phyloP scores from a whole-genome alignment of 2,329 filamentous ascomycete species.

The Zymoseptoria pseudotritici region DNA sequence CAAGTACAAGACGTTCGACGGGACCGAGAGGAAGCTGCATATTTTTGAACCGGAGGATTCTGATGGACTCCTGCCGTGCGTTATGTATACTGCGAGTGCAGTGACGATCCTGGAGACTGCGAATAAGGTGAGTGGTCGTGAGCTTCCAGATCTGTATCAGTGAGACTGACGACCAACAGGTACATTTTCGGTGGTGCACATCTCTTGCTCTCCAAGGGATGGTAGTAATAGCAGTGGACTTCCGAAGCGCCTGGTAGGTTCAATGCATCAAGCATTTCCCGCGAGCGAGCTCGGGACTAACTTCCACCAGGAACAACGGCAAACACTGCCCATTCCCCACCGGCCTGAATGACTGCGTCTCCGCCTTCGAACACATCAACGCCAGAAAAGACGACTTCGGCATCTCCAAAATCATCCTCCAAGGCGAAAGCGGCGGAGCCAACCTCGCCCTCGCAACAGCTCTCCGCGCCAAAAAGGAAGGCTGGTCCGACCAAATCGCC shows the following conservation, averaged over 20 bases:
- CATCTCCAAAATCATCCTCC: slow-evolving; percentile 23
- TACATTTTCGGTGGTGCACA: slow-evolving; percentile 22
- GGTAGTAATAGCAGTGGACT: slow-evolving; percentile 25
- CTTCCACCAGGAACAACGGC: slow-evolving; percentile 2
- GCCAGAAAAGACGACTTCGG: slow-evolving; percentile 17
- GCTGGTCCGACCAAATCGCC: slow-evolving; percentile 20
- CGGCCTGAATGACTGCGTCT: slow-evolving; percentile 26
- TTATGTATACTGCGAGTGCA: slow-evolving; percentile 26
- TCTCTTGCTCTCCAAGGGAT: slow-evolving; percentile 21
- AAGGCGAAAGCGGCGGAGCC: slow-evolving; percentile 28
- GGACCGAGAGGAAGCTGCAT: slow-evolving; percentile 17
- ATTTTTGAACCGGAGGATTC: slow-evolving; percentile 12
- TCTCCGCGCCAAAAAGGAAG: slow-evolving; percentile 24
- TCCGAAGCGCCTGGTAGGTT: slow-evolving; percentile 25
- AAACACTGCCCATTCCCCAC: slow-evolving; percentile 23
- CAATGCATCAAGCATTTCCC: neutral
- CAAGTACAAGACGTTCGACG: slow-evolving; percentile 17
- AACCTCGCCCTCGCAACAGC: slow-evolving; percentile 25
- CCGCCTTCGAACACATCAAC: slow-evolving; percentile 20
- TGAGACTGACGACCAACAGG: slow-evolving; percentile 7
- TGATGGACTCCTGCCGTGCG: slow-evolving; percentile 13
- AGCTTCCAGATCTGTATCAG: neutral
- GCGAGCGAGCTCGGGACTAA: neutral
- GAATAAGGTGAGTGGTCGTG: slow-evolving; percentile 4
- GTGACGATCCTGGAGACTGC: slow-evolving; percentile 20